Evolutionary conservation across 352 stramenopile species (phyloP), one percentile per base, ranked within the genome.

Genomic region (Globisporangium irregulare): DNA sequence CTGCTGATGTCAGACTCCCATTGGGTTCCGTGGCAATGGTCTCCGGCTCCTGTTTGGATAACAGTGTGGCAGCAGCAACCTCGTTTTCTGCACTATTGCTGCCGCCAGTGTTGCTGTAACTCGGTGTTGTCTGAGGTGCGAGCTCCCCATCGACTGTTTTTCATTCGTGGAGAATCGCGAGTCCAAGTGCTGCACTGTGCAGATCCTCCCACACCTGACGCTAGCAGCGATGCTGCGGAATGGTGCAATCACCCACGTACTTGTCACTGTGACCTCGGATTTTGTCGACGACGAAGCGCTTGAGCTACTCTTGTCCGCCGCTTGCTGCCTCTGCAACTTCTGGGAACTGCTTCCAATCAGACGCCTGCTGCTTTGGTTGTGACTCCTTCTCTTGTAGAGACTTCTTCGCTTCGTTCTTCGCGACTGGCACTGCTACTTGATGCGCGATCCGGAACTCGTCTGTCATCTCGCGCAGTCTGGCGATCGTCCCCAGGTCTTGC

Each of bases 251-350:
- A 12, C 50, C 3, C n/a, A 14, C n/a, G 22, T 25, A 7, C n/a
- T 29, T 54, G 20, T 54, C 20, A 4, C 43, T 51, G 48, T 54
- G 20, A n/a, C n/a, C 50, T 56, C 50, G 50, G 15, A 32, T 29
- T 5, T 25, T 56, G 50, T 20, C 50, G 20, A 56, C n/a, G 14
- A 56, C n/a, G n/a, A 56, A 56, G 10, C 7, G n/a, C 22, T 25
- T 56, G 50, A 56, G 50, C 50, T 56, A 14, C 50, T 56, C 50
- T 56, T 22, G 50, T 25, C 10, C 50, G 50, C n/a, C 50, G 15
- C 27, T 56, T 12, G n/a, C 15, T 56, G 22, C n/a, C 8, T 24
- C 29, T 6, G 18, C 8, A 29, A 56, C 29, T 34, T 34, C 29
- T 34, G 29, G 29, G 29, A 34, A 34, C 29, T 8, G 29, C 29